Evolutionary conservation across 2,329 filamentous ascomycete genomes (phyloP), one percentile per base, ranked within the genome.

Genomic region (Fusarium nurragi): DNA sequence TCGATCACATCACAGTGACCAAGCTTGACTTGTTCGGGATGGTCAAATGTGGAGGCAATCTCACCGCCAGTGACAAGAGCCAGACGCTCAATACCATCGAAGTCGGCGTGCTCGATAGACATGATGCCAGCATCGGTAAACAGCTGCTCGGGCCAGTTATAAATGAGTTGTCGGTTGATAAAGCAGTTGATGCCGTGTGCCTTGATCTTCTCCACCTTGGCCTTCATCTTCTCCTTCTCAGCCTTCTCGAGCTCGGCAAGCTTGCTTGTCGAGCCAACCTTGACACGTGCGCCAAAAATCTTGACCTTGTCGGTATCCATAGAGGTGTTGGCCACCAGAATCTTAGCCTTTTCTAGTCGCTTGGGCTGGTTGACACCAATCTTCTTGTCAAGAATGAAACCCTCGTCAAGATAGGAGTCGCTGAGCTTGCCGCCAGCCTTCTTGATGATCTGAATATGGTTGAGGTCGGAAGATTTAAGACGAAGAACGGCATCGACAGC

Each of bases 241-340:
- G 95, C 95, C 86, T 96, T 97, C 80, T 99, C 95, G 52, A 99
- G 84, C 74, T 99, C 95, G n/a, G 95, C 95, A 46, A 99, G 86
- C 84, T 98, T 97, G 77, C 93, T 93, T 4, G 95, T 99, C 28
- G 93, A 94, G 70, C 92, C 91, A 60, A 99, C 95, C 86, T 98
- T 98, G 74, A 99, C 93, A 59, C 94, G 88, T 16, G 95, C 95
- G 65, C 95, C 95, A 73, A 99, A 99, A 74, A 99, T 98, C 86
- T 99, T 99, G 83, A 99, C 92, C 85, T 99, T 99, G 82, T 99
- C 95, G 32, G 95, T 99, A 80, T 99, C 95, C 95, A 99, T 99
- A 13, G 94, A 91, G 11, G 95, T 99, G 82, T 99, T 99, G 66
- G 95, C 95, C 21, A 99, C 92, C 54, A 99, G 81, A 68, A 99